These are phyloP conservation scores for Melocanna baccifera DNA, from an alignment of 176 grass and related monocot species.

Conservation along the genomic window DNA sequence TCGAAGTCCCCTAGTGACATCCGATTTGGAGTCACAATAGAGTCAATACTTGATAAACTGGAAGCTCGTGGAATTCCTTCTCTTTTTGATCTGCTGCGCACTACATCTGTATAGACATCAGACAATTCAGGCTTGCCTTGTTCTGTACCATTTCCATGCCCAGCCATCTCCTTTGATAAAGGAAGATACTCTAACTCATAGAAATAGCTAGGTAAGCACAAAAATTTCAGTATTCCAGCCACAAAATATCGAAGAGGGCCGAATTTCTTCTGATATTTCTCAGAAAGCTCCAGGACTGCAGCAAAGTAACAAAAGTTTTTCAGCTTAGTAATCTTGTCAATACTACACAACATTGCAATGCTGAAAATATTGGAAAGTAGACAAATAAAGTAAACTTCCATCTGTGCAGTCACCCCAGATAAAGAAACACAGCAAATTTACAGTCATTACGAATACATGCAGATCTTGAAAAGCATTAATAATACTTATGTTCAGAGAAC, in stretches of 20 bases:
- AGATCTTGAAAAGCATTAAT: constrained; percentile 4
- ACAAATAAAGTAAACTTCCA: background rate
- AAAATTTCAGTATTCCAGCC: constrained; percentile 87
- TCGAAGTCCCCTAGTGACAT: constrained; percentile 62
- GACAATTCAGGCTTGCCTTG: constrained; percentile 36
- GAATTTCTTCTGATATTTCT: constrained; percentile 94
- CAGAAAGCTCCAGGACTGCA: constrained; percentile 93
- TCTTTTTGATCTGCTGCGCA: constrained; percentile 61
- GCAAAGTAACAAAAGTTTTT: constrained; percentile 29
- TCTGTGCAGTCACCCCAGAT: background rate
- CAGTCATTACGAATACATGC: background rate
- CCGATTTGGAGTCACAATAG: constrained; percentile 80
- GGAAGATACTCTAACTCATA: constrained; percentile 98
- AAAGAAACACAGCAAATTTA: background rate
- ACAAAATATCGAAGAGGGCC: constrained; percentile 94
- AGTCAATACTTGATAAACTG: constrained; percentile 98
- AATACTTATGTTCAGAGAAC: constrained; percentile 2
- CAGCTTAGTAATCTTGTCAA: constrained; percentile 1
- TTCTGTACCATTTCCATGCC: constrained; percentile 51
- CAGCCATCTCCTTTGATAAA: constrained; percentile 37
- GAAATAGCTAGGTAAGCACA: constrained; percentile 89
- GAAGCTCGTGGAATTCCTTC: constrained; percentile 79
- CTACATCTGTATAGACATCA: constrained; percentile 65
- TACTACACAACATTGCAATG: background rate
- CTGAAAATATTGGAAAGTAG: constrained; percentile 11